Base-by-base conservation (phyloP, 768 basidiomycete genomes). In the Candolleomyces eurysporus region DNA sequence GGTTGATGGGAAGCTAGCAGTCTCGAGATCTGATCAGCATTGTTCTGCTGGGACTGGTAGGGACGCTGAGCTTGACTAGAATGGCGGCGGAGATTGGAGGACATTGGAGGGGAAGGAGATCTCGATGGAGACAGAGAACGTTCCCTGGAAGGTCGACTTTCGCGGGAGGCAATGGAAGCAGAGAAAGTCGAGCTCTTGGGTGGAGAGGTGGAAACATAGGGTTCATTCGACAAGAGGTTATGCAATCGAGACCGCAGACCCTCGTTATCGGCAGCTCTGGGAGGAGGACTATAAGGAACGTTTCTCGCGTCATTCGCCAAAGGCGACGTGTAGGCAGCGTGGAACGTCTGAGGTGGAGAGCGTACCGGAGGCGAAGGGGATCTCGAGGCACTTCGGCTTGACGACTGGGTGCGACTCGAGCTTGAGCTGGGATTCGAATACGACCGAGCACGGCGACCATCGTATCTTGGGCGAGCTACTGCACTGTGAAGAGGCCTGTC, bases 171-270 rank as follows among this genome's bases (percentile, higher is more conserved):
- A 63, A 67, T 65, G 46, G 60, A 55, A 10, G 48, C 21, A 13
- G 61, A 61, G 32, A 32, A 9, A n/a, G 31, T 19, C 31, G 59
- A 54, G 36, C 11, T 11, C 30, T 74, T 79, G 8, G 80, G 79
- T 45, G 82, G 74, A 4, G 84, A 80, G 4, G 84, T 74, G 5
- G 82, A 72, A 21, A 75, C 66, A 48, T 70, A 64, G 17, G 78
- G 71, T 57, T 80, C 79, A 51, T 74, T 63, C 26, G 65, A 76
- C 13, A 86, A 76, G 10, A 86, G 71, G 61, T 83, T 81, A 32
- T 81, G 73, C 8, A 87, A 69, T 61, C 80, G 77, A 42, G 70
- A 70, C 39, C 75, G 72, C 48, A 76, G 66, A 49, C 65, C 68
- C 49, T 75, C 68, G 48, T 68, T 66, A 66, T 76, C 71, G 50